Evolutionary conservation across 2,329 filamentous ascomycete genomes (phyloP), one percentile per base, ranked within the genome.

Genomic region (Xylariales sp.): DNA sequence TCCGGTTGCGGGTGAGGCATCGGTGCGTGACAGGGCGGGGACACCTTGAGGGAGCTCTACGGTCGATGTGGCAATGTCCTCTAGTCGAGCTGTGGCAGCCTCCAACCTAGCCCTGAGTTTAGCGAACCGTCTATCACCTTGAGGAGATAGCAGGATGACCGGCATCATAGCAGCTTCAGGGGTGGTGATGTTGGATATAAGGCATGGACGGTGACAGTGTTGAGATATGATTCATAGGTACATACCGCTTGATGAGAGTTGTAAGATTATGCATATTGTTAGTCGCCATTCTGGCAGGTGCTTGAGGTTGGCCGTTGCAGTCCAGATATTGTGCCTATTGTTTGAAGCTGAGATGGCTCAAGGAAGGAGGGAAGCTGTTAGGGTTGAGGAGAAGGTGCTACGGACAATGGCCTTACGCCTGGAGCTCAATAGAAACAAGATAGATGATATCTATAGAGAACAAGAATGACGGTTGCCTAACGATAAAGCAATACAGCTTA

Each of bases 201-300:
- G n/a, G 24, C 24, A 8, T 8, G 24, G n/a, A 27, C 24, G 24
- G 24, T 8, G 24, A 8, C 24, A 27, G 24, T 8, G n/a, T n/a
- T n/a, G n/a, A n/a, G n/a, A n/a, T n/a, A n/a, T n/a, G n/a, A n/a
- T n/a, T n/a, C n/a, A n/a, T 31, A 24, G 45, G 42, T 47, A 68
- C 79, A 56, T 78, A 97, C 93, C 93, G 82, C 78, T 98, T 98
- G 72, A 98, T 96, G 58, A 98, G 80, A 41, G 93, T 98, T 25
- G 89, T 94, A 49, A 98, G 72, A 63, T 95, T 97, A 69, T 97
- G 84, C 88, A 97, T 96, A 58, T 89, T 87, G 68, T 78, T 86
- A 48, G 81, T 70, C 51, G 84, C 79, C 85, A 90, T 90, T 5
- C 38, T 52, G 43, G 10, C 28, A 16, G 15, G 11, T 32, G 29